phyloP scores from a whole-genome alignment of 2,329 filamentous ascomycete species.

The Metarhizium robertsii region DNA sequence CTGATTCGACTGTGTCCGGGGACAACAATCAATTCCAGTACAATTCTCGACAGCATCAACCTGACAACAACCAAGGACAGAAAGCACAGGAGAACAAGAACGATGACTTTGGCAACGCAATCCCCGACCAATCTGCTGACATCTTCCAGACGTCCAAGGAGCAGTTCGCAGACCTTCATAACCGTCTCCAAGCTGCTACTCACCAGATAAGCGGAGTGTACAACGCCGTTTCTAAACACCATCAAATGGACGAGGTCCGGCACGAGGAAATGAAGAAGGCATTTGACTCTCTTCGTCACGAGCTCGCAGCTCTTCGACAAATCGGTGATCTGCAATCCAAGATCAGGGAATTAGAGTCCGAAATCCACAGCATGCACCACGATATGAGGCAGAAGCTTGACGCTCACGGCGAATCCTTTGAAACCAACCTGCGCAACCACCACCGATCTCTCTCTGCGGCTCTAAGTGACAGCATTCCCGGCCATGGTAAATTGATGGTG shows the following conservation, averaged over 20 bases:
- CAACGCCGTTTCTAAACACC: conserved; percentile 42
- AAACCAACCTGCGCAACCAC: conserved; percentile 41
- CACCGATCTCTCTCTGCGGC: conserved; percentile 38
- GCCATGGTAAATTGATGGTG: conserved; percentile 50
- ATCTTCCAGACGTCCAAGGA: conserved; percentile 38
- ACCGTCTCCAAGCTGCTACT: conserved; percentile 65
- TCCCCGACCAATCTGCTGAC: conserved; percentile 40
- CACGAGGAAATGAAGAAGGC: conserved; percentile 44
- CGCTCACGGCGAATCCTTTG: conserved; percentile 42
- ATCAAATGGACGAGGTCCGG: conserved; percentile 43
- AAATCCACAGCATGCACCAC: conserved; percentile 48
- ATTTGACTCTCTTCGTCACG: conserved; percentile 35
- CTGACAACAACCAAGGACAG: conserved; percentile 23
- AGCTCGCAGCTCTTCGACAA: conserved; percentile 36
- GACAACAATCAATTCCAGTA: conserved; percentile 7
- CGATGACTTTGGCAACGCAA: conserved; percentile 18
- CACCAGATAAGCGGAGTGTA: conserved; percentile 59
- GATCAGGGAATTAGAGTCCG: conserved; percentile 45
- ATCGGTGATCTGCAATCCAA: conserved; percentile 34
- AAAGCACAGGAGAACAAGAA: conserved; percentile 22
- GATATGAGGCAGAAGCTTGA: conserved; percentile 40
- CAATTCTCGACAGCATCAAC: conserved; percentile 12
- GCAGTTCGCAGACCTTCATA: conserved; percentile 80
- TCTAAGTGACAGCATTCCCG: conserved; percentile 37
- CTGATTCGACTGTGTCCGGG: conserved; percentile 30